These are phyloP conservation scores for Iodosphaeria phyllophila DNA, from an alignment of 2,329 filamentous ascomycete genomes.

Conservation along the genomic window DNA sequence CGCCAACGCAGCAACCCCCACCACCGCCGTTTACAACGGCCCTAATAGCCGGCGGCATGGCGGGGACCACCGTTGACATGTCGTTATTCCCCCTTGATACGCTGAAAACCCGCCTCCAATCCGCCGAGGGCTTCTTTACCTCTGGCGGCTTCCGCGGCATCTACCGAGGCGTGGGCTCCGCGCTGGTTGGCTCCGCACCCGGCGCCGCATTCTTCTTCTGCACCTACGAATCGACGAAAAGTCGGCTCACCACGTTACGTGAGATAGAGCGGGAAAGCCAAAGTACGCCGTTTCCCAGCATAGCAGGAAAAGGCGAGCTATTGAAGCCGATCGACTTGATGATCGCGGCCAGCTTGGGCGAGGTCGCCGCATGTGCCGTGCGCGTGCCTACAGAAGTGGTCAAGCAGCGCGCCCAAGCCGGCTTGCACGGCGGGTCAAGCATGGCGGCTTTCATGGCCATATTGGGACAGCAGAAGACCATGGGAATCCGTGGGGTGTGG, in stretches of 20 bases:
- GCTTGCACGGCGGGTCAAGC: conserved; percentile 56
- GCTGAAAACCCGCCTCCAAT: conserved; percentile 92
- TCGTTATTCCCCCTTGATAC: conserved; percentile 97
- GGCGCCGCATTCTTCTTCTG: conserved; percentile 95
- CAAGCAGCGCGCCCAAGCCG: conserved; percentile 89
- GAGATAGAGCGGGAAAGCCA: no score
- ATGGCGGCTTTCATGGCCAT: conserved; percentile 53
- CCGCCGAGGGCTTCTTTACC: conserved; percentile 55
- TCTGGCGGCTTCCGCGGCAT: conserved; percentile 80
- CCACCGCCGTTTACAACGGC: conserved; percentile 35
- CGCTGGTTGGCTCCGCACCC: conserved; percentile 78
- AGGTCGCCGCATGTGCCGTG: conserved; percentile 81
- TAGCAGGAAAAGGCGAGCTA: no score
- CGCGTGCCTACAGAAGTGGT: conserved; percentile 91
- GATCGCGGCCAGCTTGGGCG: conserved; percentile 67
- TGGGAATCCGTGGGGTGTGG: conserved; percentile 43
- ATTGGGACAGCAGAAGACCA: conserved; percentile 24
- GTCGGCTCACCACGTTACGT: conserved; percentile 19
- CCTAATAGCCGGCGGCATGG: conserved; percentile 67
- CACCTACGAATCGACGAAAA: conserved; percentile 68
- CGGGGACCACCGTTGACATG: conserved; percentile 90
- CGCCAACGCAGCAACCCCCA: no score
- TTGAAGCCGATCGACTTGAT: conserved; percentile 43
- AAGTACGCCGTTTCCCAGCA: conserved; percentile 7
- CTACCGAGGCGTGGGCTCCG: conserved; percentile 81